Percentiles rank a stretch among this genome's conserved stretches.
Evolutionary conservation across 2,329 filamentous ascomycete species (phyloP).

Genomic region (Amylocarpus encephaloides): DNA sequence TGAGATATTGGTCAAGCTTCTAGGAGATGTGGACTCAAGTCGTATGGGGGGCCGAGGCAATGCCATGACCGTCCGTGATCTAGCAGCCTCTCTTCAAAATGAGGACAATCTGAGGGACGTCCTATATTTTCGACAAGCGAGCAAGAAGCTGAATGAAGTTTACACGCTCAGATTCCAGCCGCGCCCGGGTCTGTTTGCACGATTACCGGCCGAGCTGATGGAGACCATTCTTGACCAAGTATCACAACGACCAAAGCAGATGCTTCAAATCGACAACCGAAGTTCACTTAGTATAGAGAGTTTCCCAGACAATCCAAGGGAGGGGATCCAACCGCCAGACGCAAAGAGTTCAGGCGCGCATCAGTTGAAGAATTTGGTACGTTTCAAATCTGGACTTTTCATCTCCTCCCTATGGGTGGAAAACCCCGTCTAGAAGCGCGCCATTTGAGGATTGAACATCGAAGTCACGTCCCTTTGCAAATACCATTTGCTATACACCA

Average conservation of each 20-base stretch:
- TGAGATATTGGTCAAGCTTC: no score
- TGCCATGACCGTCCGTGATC: no score
- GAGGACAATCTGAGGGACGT: no score
- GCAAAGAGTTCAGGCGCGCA: background rate
- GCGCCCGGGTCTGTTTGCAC: background rate
- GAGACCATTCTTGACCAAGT: slow-evolving; percentile 9
- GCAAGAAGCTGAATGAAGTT: background rate
- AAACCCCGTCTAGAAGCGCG: background rate
- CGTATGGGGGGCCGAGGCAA: no score
- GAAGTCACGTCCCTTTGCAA: background rate
- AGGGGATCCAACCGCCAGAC: slow-evolving; percentile 2
- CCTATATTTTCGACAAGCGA: no score
- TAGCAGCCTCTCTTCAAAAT: no score
- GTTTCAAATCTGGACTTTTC: background rate
- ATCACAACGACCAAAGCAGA: slow-evolving; percentile 18
- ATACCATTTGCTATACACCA: no score
- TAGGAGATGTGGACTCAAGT: no score
- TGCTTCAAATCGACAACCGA: slow-evolving; percentile 34
- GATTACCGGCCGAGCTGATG: background rate
- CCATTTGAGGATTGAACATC: background rate
- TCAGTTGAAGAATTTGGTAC: background rate
- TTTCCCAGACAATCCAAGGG: slow-evolving; percentile 3
- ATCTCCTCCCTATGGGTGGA: background rate
- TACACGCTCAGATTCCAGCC: background rate
- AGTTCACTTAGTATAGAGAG: slow-evolving; percentile 11